Base-by-base conservation (phyloP, 345 rosid species). In the Zanthoxylum bungeanum region DNA sequence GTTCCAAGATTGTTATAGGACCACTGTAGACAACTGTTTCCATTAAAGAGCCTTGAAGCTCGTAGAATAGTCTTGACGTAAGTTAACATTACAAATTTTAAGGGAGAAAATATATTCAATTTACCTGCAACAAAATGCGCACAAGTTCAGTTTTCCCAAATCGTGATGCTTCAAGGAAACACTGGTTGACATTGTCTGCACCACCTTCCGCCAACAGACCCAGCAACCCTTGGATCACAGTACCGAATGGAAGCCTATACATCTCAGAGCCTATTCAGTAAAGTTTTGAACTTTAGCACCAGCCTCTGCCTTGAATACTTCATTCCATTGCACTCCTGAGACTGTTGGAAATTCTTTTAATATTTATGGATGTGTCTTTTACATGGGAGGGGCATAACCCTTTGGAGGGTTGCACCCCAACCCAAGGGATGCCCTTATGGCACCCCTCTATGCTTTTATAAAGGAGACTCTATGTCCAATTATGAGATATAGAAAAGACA, bases 141-240 rank as follows among this genome's bases (percentile, higher is more conserved):
- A 94, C 98, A 58, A 94, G 97, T 82, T 94, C 98, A 68, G 97
- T 94, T 80, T 98, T 92, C 7, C 99, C 99, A 66, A 95, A 95
- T 53, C 98, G 93, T 61, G 99, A 95, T 79, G 99, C 99, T 82
- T 95, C 99, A 69, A 92, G 98, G 73, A 95, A 95, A 78, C 98
- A 92, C 81, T 92, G 98, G 33, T 92, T 90, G 19, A 95, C 98
- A 64, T 92, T 90, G 82, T 95, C 99, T 8, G 99, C 97, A 19
- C 98, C 98, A 9, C 97, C 98, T 74, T 92, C 98, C 16, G 92
- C 99, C 76, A 95, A 73, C 88, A 95, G 78, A 73, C 93, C 89
- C 71, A 95, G 84, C 80, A 95, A 79, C 37, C 98, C 98, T 75
- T 92, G 92, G 61, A 95, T 78, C 49, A 87, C 90, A 77, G 93